Evolutionary conservation across 192 early-diverging fungal species (phyloP), one percentile per base, ranked within the genome.

Genomic region (Spizellomyces punctatus): DNA sequence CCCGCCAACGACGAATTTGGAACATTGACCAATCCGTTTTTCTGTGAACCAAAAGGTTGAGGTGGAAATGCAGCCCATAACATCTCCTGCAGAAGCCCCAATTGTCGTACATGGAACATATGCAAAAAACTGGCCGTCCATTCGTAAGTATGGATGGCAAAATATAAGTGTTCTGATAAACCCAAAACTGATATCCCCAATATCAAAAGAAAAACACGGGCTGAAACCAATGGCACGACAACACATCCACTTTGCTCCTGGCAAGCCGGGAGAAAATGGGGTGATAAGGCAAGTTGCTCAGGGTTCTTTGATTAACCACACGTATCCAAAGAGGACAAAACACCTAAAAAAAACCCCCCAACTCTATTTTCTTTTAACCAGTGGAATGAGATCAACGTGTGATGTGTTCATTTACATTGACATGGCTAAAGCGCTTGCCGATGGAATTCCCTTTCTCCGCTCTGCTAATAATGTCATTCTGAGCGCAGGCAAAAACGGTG

Each of bases 161-260:
- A 52, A 9, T 52, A 10, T 52, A n/a, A 52, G 10, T 10, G 49
- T 52, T 54, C 14, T 54, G 50, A 54, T 2, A n/a, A 54, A n/a
- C 14, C 17, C 17, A 2, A 12, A 54, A 54, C 17, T 54, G 50
- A 54, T 19, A 54, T 54, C 14, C 4, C 14, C 4, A 54, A 12
- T 12, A 19, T 19, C 14, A 12, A n/a, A n/a, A 44, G 80, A 78
- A 42, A 55, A 77, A 47, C 19, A 76, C 10, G 94, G 95, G 7
- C 81, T 96, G 43, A 86, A 78, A 6, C 79, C 71, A 44, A 98
- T 98, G 95, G 61, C 52, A 42, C 86, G 96, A 49, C 94, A 91
- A 43, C 94, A 98, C 79, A 95, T 98, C 61, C 96, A 98, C 69
- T 92, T 93, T 78, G 92, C 95, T 1, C 62, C 81, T 5, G 94